Conservation (phyloP, 345 rosid species). For the Sapria himalayana region DNA sequence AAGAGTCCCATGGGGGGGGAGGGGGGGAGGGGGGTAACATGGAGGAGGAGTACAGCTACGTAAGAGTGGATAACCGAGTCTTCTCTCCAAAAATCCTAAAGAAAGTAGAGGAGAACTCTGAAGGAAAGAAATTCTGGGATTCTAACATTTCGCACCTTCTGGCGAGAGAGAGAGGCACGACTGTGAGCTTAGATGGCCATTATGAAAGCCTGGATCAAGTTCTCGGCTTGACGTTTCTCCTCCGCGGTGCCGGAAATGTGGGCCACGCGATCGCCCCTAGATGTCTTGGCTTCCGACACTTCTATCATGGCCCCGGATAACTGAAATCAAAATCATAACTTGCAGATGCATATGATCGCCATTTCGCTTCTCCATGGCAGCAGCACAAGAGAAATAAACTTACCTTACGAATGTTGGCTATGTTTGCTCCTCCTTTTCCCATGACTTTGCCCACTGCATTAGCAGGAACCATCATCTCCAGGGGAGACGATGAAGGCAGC, state of each 20-base stretch:
- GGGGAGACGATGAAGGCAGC: conserved; percentile 28
- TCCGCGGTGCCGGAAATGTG: conserved; percentile 72
- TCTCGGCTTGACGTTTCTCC: conserved; percentile 82
- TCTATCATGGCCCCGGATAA: conserved; percentile 96
- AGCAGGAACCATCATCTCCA: conserved; percentile 69
- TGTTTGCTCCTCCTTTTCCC: conserved; percentile 82
- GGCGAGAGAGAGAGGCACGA: no score
- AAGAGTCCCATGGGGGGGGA: no score
- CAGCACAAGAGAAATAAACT: conserved; percentile 7
- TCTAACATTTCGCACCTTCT: conserved; percentile 23
- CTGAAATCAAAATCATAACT: conserved; percentile 25
- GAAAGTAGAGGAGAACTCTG: conserved; percentile 16
- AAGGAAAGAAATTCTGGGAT: conserved; percentile 13
- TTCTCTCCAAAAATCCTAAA: conserved; percentile 17
- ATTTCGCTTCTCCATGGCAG: background rate
- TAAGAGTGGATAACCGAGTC: no score
- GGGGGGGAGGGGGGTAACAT: no score
- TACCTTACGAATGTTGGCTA: conserved; percentile 79
- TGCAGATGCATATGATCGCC: conserved; percentile 1
- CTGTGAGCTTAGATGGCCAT: conserved; percentile 44
- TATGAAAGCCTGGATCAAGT: conserved; percentile 90
- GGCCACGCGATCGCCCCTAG: conserved; percentile 70
- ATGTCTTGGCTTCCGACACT: conserved; percentile 61
- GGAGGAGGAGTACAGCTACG: no score
- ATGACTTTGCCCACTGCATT: conserved; percentile 77